phyloP scores from a whole-genome alignment of 345 rosid genomes.

The Bruguiera parviflora region DNA sequence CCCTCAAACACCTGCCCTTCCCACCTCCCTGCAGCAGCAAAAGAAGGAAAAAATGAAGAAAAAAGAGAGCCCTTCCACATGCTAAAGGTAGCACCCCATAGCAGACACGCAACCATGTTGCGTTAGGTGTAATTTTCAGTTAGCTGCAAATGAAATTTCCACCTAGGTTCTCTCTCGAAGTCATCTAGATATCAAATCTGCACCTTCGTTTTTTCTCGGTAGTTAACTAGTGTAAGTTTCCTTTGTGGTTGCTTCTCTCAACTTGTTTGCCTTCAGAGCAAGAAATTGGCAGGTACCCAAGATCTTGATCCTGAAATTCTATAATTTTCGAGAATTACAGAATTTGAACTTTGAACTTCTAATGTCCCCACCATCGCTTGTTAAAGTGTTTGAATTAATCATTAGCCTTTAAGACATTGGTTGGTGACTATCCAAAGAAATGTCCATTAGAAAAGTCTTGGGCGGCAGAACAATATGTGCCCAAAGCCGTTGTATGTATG shows the following conservation, averaged over 20 bases:
- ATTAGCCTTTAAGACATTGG: too few species aligned
- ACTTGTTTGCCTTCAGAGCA: background rate
- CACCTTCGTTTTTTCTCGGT: slow-evolving; percentile 9
- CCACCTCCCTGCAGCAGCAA: background rate
- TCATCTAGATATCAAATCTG: slow-evolving; percentile 9
- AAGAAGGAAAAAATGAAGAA: background rate
- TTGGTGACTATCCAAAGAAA: too few species aligned
- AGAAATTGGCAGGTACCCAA: background rate
- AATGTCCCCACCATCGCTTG: too few species aligned
- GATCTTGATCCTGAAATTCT: background rate
- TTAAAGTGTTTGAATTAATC: too few species aligned
- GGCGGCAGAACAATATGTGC: too few species aligned
- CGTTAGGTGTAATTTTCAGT: slow-evolving; percentile 15
- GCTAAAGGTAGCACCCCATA: slow-evolving; percentile 16
- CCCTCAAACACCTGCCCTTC: background rate
- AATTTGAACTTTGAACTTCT: background rate
- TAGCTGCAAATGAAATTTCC: slow-evolving; percentile 12
- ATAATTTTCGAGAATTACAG: too few species aligned
- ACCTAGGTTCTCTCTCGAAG: background rate
- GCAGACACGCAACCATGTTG: slow-evolving; percentile 20
- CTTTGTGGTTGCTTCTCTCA: background rate
- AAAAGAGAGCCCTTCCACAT: background rate
- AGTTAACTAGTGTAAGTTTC: slow-evolving; percentile 8
- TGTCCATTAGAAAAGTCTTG: too few species aligned
- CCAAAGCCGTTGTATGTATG: too few species aligned